Base-by-base conservation (phyloP, 139 green algal species). In the Asterochloris sp. region DNA sequence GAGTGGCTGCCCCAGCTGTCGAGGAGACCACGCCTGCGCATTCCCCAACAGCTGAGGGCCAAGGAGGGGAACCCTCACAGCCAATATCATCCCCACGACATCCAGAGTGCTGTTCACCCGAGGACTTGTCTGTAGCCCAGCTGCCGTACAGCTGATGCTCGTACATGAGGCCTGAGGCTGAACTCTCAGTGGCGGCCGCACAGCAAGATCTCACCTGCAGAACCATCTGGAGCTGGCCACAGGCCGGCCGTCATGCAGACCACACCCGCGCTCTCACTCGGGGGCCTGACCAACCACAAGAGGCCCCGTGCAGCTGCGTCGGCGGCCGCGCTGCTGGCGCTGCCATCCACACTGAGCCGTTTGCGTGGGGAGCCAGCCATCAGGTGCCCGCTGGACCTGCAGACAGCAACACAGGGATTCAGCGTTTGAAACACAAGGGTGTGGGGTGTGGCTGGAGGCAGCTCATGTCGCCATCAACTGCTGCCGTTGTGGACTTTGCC, bases 281-380 rank as follows among this genome's bases (percentile, higher is more conserved):
- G n/a, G 2, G 60, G 60, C 76, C 76, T 69, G 24, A 80, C 76
- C 76, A 69, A 61, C 76, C 76, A 80, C 23, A 80, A 15, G 15
- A 80, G 23, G 11, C 76, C 76, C 76, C 76, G 67, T 26, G 76
- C 76, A 80, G 76, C 60, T 69, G 76, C 76, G 54, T 80, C 68
- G 76, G 60, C 60, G n/a, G 76, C 67, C n/a, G 67, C 29, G 76
- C 26, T 19, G 38, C 76, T 62, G 60, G 60, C 67, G 60, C 76
- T 80, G 76, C 76, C 68, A 62, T n/a, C 54, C 54, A 62, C 12
- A 13, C 12, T 62, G n/a, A n/a, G 60, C 47, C 60, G 60, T 24
- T n/a, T 13, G 16, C 38, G 62, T 0, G 60, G 60, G 76, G 38
- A 69, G 76, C 23, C 38, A 10, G 38, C 38, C 38, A 54, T 54